Conservation (phyloP, 2,329 filamentous ascomycete species). For the Verticillium zaregamsianum region DNA sequence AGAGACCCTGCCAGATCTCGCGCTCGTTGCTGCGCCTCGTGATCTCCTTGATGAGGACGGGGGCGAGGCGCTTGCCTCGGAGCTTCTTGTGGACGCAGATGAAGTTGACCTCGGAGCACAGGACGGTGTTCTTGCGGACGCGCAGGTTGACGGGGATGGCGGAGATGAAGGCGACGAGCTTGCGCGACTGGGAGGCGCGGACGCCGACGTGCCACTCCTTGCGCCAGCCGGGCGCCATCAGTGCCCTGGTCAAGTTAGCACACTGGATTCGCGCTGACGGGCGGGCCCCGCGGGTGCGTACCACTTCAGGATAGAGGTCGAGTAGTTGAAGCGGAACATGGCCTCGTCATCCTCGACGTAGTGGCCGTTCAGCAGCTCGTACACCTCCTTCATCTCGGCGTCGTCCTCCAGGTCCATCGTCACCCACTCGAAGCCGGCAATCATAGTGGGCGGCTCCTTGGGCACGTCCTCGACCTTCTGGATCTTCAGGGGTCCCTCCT, state of each 20-base stretch:
- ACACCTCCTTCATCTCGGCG: slow-evolving; percentile 80
- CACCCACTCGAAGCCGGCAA: slow-evolving; percentile 91
- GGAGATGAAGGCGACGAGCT: slow-evolving; percentile 93
- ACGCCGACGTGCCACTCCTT: slow-evolving; percentile 95
- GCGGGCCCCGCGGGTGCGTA: slow-evolving; percentile 30
- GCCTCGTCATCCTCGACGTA: slow-evolving; percentile 97
- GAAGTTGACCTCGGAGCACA: slow-evolving; percentile 94
- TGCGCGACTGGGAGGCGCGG: slow-evolving; percentile 74
- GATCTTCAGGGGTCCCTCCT: slow-evolving; percentile 80
- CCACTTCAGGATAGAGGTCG: slow-evolving; percentile 83
- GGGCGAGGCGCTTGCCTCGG: slow-evolving; percentile 84
- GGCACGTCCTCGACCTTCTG: slow-evolving; percentile 76
- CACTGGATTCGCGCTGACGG: neutral
- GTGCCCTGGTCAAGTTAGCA: slow-evolving; percentile 55
- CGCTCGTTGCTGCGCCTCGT: slow-evolving; percentile 85
- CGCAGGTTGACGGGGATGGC: slow-evolving; percentile 82
- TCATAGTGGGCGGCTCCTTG: slow-evolving; percentile 68
- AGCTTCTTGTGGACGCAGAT: slow-evolving; percentile 98
- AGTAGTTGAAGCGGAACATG: slow-evolving; percentile 98
- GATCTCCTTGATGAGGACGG: slow-evolving; percentile 95
- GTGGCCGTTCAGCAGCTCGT: slow-evolving; percentile 85
- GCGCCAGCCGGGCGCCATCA: slow-evolving; percentile 92
- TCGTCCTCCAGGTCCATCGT: slow-evolving; percentile 80
- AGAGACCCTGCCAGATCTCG: slow-evolving; percentile 90
- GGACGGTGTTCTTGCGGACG: slow-evolving; percentile 70